Evolutionary conservation across 345 rosid species (phyloP).

Genomic region (Salix udensis): DNA sequence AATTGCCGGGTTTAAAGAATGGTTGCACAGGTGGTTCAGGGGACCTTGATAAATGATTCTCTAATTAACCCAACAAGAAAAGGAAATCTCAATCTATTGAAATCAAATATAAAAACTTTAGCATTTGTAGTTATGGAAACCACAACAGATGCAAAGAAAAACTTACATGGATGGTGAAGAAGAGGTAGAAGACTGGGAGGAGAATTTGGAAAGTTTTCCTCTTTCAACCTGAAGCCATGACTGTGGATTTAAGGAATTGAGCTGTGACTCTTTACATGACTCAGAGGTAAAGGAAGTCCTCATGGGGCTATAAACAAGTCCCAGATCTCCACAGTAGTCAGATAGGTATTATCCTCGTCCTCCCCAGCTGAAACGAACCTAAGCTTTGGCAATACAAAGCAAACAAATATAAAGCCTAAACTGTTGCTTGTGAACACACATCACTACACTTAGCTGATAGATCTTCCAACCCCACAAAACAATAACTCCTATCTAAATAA

Average conservation of each 20-base stretch:
- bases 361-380: conserved; percentile 20
- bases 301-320: conserved; percentile 87
- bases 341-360: conserved; percentile 25
- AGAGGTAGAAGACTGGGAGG: conserved; percentile 37
- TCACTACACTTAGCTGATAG: conserved; percentile 19
- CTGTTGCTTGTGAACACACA: conserved; percentile 27
- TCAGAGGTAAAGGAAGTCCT: conserved; percentile 78
- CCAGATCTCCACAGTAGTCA: conserved; percentile 96
- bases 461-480: conserved; percentile 32
- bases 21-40: conserved; percentile 81
- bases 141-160: background rate
- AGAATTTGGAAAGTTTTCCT: conserved; percentile 66
- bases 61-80: conserved; percentile 30
- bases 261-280: conserved; percentile 79
- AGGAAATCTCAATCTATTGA: conserved; percentile 12
- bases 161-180: conserved; percentile 80
- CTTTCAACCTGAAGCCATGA: conserved; percentile 99
- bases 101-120: background rate
- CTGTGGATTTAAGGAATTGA: conserved; percentile 82
- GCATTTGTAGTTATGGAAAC: background rate
- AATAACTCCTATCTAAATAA: conserved; percentile 19
- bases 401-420: background rate
- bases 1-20: conserved; percentile 75
- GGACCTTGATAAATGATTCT: conserved; percentile 93
- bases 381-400: conserved; percentile 3